Percentiles rank a stretch among this genome's conserved stretches.
phyloP scores from a whole-genome alignment of 148 eudicot genomes.

The Linanthus parryae region DNA sequence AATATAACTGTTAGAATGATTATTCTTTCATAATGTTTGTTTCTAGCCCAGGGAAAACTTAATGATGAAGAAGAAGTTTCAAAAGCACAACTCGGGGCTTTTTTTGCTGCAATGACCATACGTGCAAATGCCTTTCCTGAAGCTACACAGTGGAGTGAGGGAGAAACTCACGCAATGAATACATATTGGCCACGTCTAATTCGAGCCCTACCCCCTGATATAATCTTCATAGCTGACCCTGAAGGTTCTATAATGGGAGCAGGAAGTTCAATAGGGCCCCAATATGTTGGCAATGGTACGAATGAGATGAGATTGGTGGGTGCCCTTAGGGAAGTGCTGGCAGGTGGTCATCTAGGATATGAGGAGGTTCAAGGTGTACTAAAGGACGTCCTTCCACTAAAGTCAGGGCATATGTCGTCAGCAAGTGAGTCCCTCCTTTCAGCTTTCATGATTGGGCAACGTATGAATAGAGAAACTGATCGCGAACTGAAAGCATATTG shows the following conservation, averaged over 20 bases:
- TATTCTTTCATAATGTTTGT: slow-evolving; percentile 3
- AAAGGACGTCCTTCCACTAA: slow-evolving; percentile 74
- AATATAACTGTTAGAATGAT: background rate
- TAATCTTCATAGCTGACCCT: slow-evolving; percentile 93
- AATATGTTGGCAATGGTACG: slow-evolving; percentile 65
- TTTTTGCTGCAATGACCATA: slow-evolving; percentile 93
- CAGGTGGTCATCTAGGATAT: slow-evolving; percentile 96
- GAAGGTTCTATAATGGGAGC: slow-evolving; percentile 88
- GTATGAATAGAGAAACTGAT: slow-evolving; percentile 97
- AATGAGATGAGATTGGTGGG: slow-evolving; percentile 97
- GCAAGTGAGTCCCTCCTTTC: slow-evolving; percentile 85
- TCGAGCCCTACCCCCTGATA: slow-evolving; percentile 65
- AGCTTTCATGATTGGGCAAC: slow-evolving; percentile 93
- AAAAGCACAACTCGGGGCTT: slow-evolving; percentile 91
- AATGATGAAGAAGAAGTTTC: slow-evolving; percentile 71
- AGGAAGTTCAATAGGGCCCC: slow-evolving; percentile 77
- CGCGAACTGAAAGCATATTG: slow-evolving; percentile 98
- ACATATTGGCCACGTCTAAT: slow-evolving; percentile 83
- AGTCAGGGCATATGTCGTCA: slow-evolving; percentile 26
- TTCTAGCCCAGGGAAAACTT: slow-evolving; percentile 82
- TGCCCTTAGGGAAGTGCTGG: slow-evolving; percentile 88
- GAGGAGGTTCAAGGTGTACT: slow-evolving; percentile 97
- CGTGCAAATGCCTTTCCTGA: slow-evolving; percentile 92
- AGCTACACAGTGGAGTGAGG: slow-evolving; percentile 97
- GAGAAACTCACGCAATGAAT: slow-evolving; percentile 84